Evolutionary conservation across 2,329 filamentous ascomycete species (phyloP), one percentile per base, ranked within the genome.

Genomic region (Cercospora sp.): DNA sequence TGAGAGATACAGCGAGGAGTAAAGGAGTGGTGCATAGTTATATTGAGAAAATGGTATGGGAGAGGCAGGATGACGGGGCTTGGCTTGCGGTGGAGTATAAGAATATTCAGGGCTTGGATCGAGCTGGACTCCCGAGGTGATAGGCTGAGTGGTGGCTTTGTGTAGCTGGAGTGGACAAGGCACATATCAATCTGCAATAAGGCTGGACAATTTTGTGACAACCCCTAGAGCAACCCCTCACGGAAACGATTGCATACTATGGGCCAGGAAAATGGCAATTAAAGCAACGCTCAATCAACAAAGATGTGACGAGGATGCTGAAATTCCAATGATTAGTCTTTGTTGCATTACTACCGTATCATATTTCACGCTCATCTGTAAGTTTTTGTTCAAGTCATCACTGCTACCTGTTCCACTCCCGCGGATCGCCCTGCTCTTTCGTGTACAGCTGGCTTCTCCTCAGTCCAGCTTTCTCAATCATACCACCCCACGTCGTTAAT

Each of bases 391-490:
- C n/a, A 18, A 9, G 32, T 18, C 16, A 37, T 13, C 8, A 34
- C n/a, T n/a, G 10, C 18, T 37, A 32, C 16, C 68, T 40, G 64
- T 73, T 73, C 70, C 71, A 73, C 26, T 66, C 69, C 55, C 71
- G 67, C 49, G 71, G 70, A 68, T 72, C 70, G 13, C 68, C 68
- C 13, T 70, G 70, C 53, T 69, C 45, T 21, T 51, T 51, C 21
- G 67, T 65, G 21, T 67, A 63, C 65, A 71, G 53, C 62, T 70
- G 62, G 51, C 69, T 77, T 70, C 64, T 78, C 74, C 59, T 79
- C 76, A 74, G 79, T 10, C 81, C 81, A 7, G 80, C 81, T 45
- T 79, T 73, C 73, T 80, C 80, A 80, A 82, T 82, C 58, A 82
- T 71, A 59, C 77, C 77, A 0, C 78, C 79, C 66, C 82, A 82